Base-by-base conservation (phyloP, 139 green algal genomes). In the Pleodorina starrii region DNA sequence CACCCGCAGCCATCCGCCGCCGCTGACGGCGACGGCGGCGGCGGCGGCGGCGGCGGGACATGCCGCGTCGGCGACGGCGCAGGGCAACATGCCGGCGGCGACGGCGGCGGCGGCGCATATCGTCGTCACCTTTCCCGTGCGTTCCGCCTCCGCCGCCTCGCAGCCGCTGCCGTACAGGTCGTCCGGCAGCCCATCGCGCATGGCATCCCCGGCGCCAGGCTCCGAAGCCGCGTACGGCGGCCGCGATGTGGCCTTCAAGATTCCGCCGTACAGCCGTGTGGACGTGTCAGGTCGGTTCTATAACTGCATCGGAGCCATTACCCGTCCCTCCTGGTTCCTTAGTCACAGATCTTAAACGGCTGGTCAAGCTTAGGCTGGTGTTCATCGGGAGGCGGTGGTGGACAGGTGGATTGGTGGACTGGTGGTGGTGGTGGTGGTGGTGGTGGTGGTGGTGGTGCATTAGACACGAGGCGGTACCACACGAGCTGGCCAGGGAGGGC, bases 251-350 rank as follows among this genome's bases (percentile, higher is more conserved):
- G 21, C 66, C n/a, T 74, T 74, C 35, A 74, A 74, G 32, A 16
- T 74, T 19, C 66, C 66, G 5, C 29, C n/a, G 21, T 48, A 77
- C 35, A 32, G 38, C 69, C 36, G 38, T 25, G 69, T 77, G 69
- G 69, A 77, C 40, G 69, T 77, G 40, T 77, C 69, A 46, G 69
- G 69, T 77, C n/a, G n/a, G 48, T 57, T 57, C 48, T 57, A 57
- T 57, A n/a, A n/a, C n/a, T n/a, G n/a, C n/a, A n/a, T n/a, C n/a
- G n/a, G n/a, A n/a, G n/a, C n/a, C n/a, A n/a, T n/a, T n/a, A n/a
- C n/a, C n/a, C n/a, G n/a, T n/a, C n/a, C n/a, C n/a, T n/a, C n/a
- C n/a, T n/a, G n/a, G n/a, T n/a, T n/a, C n/a, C n/a, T n/a, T n/a
- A n/a, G n/a, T n/a, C n/a, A n/a, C n/a, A n/a, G n/a, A n/a, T n/a